Conservation (phyloP, 352 stramenopile genomes). For the Globisporangium paddicum region DNA sequence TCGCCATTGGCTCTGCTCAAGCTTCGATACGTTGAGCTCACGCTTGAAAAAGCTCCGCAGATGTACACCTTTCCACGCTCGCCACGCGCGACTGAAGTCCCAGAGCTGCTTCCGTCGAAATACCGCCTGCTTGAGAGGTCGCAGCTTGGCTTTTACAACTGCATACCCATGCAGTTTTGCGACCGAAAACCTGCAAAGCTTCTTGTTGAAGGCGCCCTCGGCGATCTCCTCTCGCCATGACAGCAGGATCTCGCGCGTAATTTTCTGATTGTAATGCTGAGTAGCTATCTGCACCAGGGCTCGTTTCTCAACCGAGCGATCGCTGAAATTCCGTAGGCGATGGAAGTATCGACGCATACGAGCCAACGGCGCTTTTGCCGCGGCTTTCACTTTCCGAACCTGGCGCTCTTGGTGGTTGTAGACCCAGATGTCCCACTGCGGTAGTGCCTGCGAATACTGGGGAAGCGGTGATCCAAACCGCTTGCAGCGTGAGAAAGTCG, state of each 20-base stretch:
- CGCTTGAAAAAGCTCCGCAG: slow-evolving; percentile 53
- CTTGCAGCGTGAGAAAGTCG: slow-evolving; percentile 48
- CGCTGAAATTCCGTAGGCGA: slow-evolving; percentile 26
- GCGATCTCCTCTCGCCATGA: slow-evolving; percentile 52
- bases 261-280: slow-evolving; percentile 11
- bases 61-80: slow-evolving; percentile 47
- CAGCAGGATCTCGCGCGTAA: slow-evolving; percentile 13
- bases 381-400: slow-evolving; percentile 64
- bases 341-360: slow-evolving; percentile 46
- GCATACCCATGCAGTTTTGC: slow-evolving; percentile 26
- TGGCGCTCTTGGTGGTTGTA: slow-evolving; percentile 76
- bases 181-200: slow-evolving; percentile 26
- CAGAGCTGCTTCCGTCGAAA: slow-evolving; percentile 10
- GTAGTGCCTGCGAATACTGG: slow-evolving; percentile 32
- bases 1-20: slow-evolving; percentile 43
- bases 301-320: slow-evolving; percentile 14
- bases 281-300: slow-evolving; percentile 13
- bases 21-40: slow-evolving; percentile 40
- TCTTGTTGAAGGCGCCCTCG: slow-evolving; percentile 37
- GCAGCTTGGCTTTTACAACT: slow-evolving; percentile 26
- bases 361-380: slow-evolving; percentile 39
- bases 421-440: slow-evolving; percentile 70
- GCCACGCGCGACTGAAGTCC: slow-evolving; percentile 24
- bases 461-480: slow-evolving; percentile 42
- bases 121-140: slow-evolving; percentile 32